A percentile compares a stretch with the other conserved stretches of the same genome.
Conservation (phyloP, 2,329 filamentous ascomycete genomes). For the Drechslerella coelobrocha region DNA sequence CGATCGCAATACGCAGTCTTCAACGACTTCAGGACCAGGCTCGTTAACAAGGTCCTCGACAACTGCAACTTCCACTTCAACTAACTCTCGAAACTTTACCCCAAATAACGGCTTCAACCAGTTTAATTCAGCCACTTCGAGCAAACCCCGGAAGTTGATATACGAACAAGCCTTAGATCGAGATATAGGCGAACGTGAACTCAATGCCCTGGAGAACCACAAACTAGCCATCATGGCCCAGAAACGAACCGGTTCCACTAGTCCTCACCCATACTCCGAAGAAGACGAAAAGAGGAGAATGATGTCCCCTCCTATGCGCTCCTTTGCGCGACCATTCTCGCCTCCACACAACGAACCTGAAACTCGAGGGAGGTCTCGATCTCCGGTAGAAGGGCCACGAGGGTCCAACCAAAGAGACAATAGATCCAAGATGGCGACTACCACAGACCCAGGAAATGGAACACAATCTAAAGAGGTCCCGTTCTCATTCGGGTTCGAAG, state of each 20-base stretch:
- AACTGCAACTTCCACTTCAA: constrained; percentile 74
- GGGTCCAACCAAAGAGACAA: background rate
- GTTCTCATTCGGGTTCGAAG: constrained; percentile 43
- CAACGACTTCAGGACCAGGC: constrained; percentile 75
- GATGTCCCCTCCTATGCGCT: constrained; percentile 41
- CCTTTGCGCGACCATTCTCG: constrained; percentile 39
- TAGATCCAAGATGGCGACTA: constrained; percentile 6
- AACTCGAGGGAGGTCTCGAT: constrained; percentile 3
- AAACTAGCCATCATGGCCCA: constrained; percentile 42
- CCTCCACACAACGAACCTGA: constrained; percentile 26
- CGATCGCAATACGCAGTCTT: constrained; percentile 82
- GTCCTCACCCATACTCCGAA: constrained; percentile 44
- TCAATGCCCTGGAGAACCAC: constrained; percentile 33
- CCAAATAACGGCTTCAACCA: constrained; percentile 18
- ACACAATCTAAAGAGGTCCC: constrained; percentile 12
- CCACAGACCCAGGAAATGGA: background rate
- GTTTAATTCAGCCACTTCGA: constrained; percentile 35
- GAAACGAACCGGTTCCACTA: constrained; percentile 33
- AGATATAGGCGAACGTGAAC: constrained; percentile 43
- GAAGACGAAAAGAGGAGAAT: constrained; percentile 40
- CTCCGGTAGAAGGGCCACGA: background rate
- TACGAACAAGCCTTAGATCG: constrained; percentile 55
- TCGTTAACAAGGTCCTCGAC: constrained; percentile 78
- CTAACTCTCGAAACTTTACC: constrained; percentile 39
- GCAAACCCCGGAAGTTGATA: constrained; percentile 53